These are phyloP conservation scores for Jacaranda mimosifolia DNA, from an alignment of 257 asterid genomes.

Conservation along the genomic window DNA sequence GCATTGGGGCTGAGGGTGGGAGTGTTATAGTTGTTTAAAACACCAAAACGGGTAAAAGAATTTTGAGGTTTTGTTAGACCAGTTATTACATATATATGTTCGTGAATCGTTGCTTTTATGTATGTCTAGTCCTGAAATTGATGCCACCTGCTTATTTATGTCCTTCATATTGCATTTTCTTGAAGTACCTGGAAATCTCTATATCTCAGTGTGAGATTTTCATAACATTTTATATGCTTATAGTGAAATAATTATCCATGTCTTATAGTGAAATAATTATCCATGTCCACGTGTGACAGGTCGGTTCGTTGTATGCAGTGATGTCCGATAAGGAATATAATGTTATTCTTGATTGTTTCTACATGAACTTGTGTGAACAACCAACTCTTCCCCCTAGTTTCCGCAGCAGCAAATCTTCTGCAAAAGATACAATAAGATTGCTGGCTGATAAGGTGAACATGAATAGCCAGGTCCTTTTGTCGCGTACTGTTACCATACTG, in stretches of 20 bases:
- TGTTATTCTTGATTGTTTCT: constrained; percentile 84
- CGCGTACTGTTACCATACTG: constrained; percentile 88
- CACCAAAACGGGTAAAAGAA: constrained; percentile 11
- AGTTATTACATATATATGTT: neutral
- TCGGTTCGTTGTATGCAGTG: constrained; percentile 83
- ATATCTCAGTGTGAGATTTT: constrained; percentile 19
- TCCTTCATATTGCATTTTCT: neutral
- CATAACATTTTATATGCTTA: neutral
- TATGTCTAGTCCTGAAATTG: neutral
- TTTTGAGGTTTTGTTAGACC: neutral
- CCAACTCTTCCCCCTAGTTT: constrained; percentile 93
- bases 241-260: constrained; percentile 26
- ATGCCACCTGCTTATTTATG: neutral
- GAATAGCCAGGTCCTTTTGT: constrained; percentile 90
- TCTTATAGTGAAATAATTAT: constrained; percentile 27
- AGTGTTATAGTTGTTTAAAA: neutral
- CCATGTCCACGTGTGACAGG: constrained; percentile 57
- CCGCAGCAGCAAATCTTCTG: constrained; percentile 78
- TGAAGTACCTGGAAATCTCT: constrained; percentile 28
- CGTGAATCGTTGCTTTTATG: neutral
- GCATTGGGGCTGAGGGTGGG: neutral
- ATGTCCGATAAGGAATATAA: constrained; percentile 95
- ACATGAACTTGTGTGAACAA: constrained; percentile 83
- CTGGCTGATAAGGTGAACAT: constrained; percentile 90
- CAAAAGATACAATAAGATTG: constrained; percentile 88